Percentiles rank a stretch among this genome's conserved stretches.
These are phyloP conservation scores for Monilinia polystroma DNA, from an alignment of 2,329 filamentous ascomycete genomes.

Conservation along the genomic window DNA sequence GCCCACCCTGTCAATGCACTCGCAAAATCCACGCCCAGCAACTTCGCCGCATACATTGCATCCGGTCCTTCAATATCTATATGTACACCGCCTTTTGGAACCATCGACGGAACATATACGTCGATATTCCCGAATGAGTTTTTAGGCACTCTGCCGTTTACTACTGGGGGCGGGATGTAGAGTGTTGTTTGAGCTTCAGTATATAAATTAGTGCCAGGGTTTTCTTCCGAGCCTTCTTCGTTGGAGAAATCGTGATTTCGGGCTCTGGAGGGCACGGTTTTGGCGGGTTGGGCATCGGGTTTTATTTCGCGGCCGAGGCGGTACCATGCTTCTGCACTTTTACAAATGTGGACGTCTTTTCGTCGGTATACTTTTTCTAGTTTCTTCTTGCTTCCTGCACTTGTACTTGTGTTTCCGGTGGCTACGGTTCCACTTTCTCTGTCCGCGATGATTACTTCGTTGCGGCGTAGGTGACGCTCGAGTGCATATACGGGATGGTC, in stretches of 20 bases:
- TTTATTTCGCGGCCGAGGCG: slow-evolving; percentile 79
- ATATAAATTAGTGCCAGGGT: slow-evolving; percentile 57
- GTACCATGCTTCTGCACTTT: slow-evolving; percentile 87
- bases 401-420: slow-evolving; percentile 55
- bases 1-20: slow-evolving; percentile 88
- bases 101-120: slow-evolving; percentile 87
- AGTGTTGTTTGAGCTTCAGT: slow-evolving; percentile 65
- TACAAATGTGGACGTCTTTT: slow-evolving; percentile 73
- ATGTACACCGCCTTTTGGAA: slow-evolving; percentile 78
- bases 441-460: slow-evolving; percentile 74
- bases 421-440: slow-evolving; percentile 75
- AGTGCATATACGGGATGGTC: slow-evolving; percentile 81
- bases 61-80: slow-evolving; percentile 54
- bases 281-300: slow-evolving; percentile 75
- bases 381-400: slow-evolving; percentile 37
- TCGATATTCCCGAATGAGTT: slow-evolving; percentile 95
- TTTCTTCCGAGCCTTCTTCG: slow-evolving; percentile 44
- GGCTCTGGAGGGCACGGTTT: slow-evolving; percentile 58
- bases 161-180: slow-evolving; percentile 74
- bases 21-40: slow-evolving; percentile 80
- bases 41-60: slow-evolving; percentile 68
- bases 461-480: slow-evolving; percentile 76
- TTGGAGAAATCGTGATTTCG: slow-evolving; percentile 36
- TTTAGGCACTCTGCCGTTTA: slow-evolving; percentile 74
- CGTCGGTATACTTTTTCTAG: slow-evolving; percentile 82